A percentile compares a stretch with the other conserved stretches of the same genome.
phyloP scores from a whole-genome alignment of 352 stramenopile species.

The Albugo candida region DNA sequence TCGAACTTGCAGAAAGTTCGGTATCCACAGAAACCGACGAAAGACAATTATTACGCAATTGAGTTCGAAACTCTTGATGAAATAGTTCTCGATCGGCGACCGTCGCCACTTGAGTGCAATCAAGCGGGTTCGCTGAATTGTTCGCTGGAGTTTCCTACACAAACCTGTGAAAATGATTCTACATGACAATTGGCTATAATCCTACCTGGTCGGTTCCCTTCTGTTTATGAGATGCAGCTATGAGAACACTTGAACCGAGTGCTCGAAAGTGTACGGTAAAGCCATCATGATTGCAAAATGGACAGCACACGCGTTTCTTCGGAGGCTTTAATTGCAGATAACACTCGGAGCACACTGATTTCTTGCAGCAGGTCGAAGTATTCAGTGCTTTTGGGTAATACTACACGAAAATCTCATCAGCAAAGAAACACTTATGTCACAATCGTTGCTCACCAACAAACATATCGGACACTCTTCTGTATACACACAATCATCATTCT shows the following conservation, averaged over 20 bases:
- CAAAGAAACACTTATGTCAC: not conserved
- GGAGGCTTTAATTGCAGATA: constrained; percentile 22
- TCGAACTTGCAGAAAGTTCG: not conserved
- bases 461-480: constrained; percentile 67
- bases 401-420: not conserved
- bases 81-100: constrained; percentile 54
- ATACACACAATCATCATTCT: constrained; percentile 37
- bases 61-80: constrained; percentile 46
- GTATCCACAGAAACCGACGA: constrained; percentile 1
- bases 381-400: constrained; percentile 49
- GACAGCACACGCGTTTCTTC: constrained; percentile 27
- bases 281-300: constrained; percentile 56
- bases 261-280: constrained; percentile 30
- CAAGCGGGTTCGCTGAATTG: constrained; percentile 3
- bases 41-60: constrained; percentile 28
- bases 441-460: constrained; percentile 24
- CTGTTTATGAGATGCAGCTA: not conserved
- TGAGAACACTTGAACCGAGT: not conserved
- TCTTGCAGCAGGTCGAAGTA: constrained; percentile 35
- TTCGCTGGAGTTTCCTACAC: not conserved
- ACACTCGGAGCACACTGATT: constrained; percentile 55
- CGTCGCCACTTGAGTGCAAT: constrained; percentile 32
- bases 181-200: not conserved
- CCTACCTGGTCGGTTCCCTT: not conserved
- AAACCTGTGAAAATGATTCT: not conserved